These are phyloP conservation scores for Candida silvicultrix DNA, from an alignment of 805 yeast genomes.

Conservation along the genomic window DNA sequence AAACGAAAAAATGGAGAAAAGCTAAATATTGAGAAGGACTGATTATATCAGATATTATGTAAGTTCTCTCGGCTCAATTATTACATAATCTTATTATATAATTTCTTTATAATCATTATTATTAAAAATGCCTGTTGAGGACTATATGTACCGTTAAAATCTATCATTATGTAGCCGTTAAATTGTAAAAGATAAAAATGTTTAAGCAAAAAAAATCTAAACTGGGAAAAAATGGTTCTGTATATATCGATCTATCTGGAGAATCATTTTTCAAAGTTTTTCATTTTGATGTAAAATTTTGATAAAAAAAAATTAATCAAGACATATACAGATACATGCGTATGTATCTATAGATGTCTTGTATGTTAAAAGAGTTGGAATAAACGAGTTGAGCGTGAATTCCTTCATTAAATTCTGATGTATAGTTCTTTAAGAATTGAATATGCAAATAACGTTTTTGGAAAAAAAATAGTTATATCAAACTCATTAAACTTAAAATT, in stretches of 20 bases:
- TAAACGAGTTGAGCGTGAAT: background rate
- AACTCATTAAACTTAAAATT: constrained; percentile 33
- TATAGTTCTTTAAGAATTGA: background rate
- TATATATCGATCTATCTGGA: too few relatives aligned
- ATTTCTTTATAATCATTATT: background rate
- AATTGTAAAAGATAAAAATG: background rate
- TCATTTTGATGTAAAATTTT: too few relatives aligned
- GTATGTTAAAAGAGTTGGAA: background rate
- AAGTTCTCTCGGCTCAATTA: too few relatives aligned
- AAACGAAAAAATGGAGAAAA: background rate
- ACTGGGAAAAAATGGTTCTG: too few relatives aligned
- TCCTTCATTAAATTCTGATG: background rate
- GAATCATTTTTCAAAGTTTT: too few relatives aligned
- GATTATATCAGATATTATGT: too few relatives aligned
- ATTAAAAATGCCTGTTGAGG: background rate
- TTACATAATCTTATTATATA: too few relatives aligned
- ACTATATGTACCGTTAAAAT: background rate
- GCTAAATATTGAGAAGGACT: too few relatives aligned
- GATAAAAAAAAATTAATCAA: too few relatives aligned
- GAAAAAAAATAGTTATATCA: background rate
- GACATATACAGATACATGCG: too few relatives aligned
- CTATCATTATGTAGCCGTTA: background rate
- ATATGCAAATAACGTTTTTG: background rate
- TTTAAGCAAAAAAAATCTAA: background rate
- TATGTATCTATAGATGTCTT: too few relatives aligned